Percentiles rank a stretch among this genome's conserved stretches.
phyloP scores from a whole-genome alignment of 2,329 filamentous ascomycete genomes.

The Clonostachys chloroleuca region DNA sequence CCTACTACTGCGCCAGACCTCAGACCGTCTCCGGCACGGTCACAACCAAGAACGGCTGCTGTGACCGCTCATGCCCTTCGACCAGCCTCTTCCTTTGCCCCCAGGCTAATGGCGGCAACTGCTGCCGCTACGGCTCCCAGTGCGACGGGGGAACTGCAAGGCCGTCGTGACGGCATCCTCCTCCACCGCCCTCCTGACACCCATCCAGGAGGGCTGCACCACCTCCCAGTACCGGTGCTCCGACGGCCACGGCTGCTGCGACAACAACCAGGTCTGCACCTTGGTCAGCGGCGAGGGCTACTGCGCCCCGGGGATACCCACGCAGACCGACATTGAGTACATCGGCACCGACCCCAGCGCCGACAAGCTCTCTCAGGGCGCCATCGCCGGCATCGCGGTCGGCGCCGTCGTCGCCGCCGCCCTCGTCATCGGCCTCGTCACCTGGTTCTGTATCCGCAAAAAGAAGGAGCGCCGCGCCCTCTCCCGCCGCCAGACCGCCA shows the following conservation, averaged over 20 bases:
- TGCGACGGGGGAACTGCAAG: slow-evolving; percentile 34
- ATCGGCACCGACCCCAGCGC: slow-evolving; percentile 9
- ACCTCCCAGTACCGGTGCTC: slow-evolving; percentile 37
- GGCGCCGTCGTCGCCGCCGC: slow-evolving; percentile 41
- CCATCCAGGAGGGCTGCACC: slow-evolving; percentile 36
- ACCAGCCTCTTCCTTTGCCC: slow-evolving; percentile 41
- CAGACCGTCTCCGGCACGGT: slow-evolving; percentile 16
- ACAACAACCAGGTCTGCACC: slow-evolving; percentile 35
- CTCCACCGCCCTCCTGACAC: slow-evolving; percentile 18
- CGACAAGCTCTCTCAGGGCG: slow-evolving; percentile 36
- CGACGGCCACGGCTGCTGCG: slow-evolving; percentile 46
- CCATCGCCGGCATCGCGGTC: slow-evolving; percentile 52
- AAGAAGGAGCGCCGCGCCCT: slow-evolving; percentile 19
- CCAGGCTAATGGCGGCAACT: slow-evolving; percentile 35
- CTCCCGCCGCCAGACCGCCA: neutral
- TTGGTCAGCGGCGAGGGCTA: slow-evolving; percentile 24
- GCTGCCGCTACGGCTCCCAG: slow-evolving; percentile 39
- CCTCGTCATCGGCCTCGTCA: slow-evolving; percentile 31
- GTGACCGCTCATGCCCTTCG: slow-evolving; percentile 29
- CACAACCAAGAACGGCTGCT: slow-evolving; percentile 24
- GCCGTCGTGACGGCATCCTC: slow-evolving; percentile 12
- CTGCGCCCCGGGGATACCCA: slow-evolving; percentile 29
- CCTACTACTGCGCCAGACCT: slow-evolving; percentile 25
- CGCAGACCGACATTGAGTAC: slow-evolving; percentile 21
- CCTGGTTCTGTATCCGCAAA: slow-evolving; percentile 42